A percentile compares a stretch with the other conserved stretches of the same genome.
Conservation (phyloP, 805 yeast genomes). For the Nakazawaea pomicola region DNA sequence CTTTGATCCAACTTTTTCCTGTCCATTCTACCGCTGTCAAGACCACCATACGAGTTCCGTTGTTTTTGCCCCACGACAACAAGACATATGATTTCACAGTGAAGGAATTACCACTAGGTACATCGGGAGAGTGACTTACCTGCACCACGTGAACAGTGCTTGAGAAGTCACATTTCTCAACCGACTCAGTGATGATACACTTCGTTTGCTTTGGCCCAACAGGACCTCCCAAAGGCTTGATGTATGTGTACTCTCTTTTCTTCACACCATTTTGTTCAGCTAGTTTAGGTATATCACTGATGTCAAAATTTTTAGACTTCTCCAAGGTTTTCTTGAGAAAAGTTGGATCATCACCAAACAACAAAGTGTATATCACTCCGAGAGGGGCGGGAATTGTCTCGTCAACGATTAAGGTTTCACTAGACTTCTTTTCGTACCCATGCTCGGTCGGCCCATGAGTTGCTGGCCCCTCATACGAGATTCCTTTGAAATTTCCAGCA, state of each 20-base stretch:
- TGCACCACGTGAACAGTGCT: constrained; percentile 47
- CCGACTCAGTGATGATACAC: constrained; percentile 57
- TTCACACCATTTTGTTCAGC: constrained; percentile 22
- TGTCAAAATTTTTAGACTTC: constrained; percentile 60
- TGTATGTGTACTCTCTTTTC: constrained; percentile 49
- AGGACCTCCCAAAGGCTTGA: constrained; percentile 59
- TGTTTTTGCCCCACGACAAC: constrained; percentile 59
- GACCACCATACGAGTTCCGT: constrained; percentile 46
- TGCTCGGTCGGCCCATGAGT: constrained; percentile 30
- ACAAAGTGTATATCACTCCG: constrained; percentile 51
- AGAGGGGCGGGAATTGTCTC: constrained; percentile 56
- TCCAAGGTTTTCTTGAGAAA: constrained; percentile 40
- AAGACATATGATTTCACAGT: constrained; percentile 52
- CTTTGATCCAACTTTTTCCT: constrained; percentile 73
- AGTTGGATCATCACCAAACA: constrained; percentile 57
- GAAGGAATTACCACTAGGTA: constrained; percentile 74
- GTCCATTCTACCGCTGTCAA: constrained; percentile 63
- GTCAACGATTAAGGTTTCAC: constrained; percentile 53
- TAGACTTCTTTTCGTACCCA: constrained; percentile 37
- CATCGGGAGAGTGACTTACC: constrained; percentile 68
- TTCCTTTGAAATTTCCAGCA: constrained; percentile 29
- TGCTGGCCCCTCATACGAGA: constrained; percentile 34
- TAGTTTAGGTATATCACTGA: constrained; percentile 43
- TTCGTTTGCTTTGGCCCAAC: constrained; percentile 76
- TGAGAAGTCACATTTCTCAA: constrained; percentile 48